Evolutionary conservation across 768 basidiomycete genomes (phyloP), one percentile per base, ranked within the genome.

Genomic region (Clitopilus passeckerianus): DNA sequence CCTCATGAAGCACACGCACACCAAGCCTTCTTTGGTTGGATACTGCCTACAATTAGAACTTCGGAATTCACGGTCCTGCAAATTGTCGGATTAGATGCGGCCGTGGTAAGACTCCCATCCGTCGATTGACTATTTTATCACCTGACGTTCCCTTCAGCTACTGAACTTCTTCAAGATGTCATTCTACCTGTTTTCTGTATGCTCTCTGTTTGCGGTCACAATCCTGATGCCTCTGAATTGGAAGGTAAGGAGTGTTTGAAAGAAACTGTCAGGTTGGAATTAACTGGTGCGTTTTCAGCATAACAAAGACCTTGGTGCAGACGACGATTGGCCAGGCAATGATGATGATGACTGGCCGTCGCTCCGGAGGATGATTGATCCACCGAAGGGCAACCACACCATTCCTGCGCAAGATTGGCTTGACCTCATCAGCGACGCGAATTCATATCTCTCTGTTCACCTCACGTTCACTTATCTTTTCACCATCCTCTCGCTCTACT

Each of bases 181-280:
- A 0, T 98, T 98, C 73, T 86, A 90, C 67, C 79, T 98, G 24
- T 99, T 99, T 74, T 87, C 90, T 0, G 75, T 89, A 15, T 93
- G 91, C 71, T 92, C 94, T 0, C 67, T 93, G 53, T 88, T 93
- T 59, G 94, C 95, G 0, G 73, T 87, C 7, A 71, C 84, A 5
- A 86, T 95, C n/a, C 82, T 99, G 12, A 96, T 98, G 86, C 97
- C 97, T 1, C 80, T 98, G 54, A 98, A 99, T 66, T 89, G 90
- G 78, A 91, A 87, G 77, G 95, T 95, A 63, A 67, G 86, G 72
- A 16, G n/a, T 14, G 16, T 14, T 12, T 56, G 16, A 61, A 22
- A 16, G 55, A 64, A n/a, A 44, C 22, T n/a, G n/a, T 55, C 22
- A 14, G 16, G 23, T 30, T 4, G 18, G 9, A n/a, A 18, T 18